Evolutionary conservation across 1,284 basidiomycete genomes (phyloP), one percentile per base, ranked within the genome.

Genomic region (Abortiporus biennis): DNA sequence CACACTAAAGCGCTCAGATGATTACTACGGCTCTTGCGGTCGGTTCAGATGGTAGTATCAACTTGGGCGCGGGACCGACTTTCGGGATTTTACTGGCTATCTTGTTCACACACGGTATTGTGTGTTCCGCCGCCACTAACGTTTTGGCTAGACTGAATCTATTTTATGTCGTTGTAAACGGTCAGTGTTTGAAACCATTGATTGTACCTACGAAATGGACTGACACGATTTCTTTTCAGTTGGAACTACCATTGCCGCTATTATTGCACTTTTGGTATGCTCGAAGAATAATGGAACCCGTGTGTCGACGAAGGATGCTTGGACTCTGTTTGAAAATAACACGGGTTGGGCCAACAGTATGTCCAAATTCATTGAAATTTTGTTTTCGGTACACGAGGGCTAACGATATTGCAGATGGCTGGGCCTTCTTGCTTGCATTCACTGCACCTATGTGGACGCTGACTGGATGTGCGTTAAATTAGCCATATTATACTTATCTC

Each of bases 381-480:
- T 30, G 6, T 15, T 20, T 12, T 21, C 32, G 45, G 12, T 19
- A 15, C 15, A 27, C 16, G 37, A 21, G 38, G 42, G 21, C 33
- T 25, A 34, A 34, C 19, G 15, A 8, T 29, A 38, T 35, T 30
- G 17, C 49, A 84, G 81, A 73, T 59, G 79, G 76, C 11, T 85
- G 80, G 79, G 79, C 82, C 0, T 86, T 87, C 56, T 61, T 87
- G 47, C 59, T 87, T 16, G 70, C 82, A 0, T 85, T 87, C 53
- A 81, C 80, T 0, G 71, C 80, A 1, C 79, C 82, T 0, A 86
- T 86, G 77, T 88, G 85, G 85, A 82, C 80, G 1, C 58, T 86
- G 37, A 85, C 83, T 0, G 80, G 81, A 41, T 87, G 82, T 82
- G 46, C 53, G 78, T 55, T 5, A 24, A 5, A n/a, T 8, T 33